Evolutionary conservation across 495 filamentous ascomycete species (phyloP).

Genomic region (Jackrogersella minutella): DNA sequence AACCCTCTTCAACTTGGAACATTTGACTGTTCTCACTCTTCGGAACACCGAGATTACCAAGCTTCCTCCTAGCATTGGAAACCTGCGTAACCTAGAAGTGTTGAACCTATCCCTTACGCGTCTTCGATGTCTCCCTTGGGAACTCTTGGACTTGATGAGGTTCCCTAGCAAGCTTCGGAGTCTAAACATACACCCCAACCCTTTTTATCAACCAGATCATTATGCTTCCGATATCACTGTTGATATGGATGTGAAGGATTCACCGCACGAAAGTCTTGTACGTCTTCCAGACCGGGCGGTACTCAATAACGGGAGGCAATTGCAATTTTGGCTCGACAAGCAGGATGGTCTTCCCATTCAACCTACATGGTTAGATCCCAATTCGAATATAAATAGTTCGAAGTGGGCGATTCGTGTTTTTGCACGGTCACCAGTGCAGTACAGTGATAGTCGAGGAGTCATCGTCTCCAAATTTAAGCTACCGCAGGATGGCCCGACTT

Average conservation of each 20-base stretch:
- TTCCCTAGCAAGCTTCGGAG: slow-evolving; percentile 46
- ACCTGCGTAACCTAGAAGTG: slow-evolving; percentile 67
- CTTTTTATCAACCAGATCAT: slow-evolving; percentile 50
- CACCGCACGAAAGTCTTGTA: not conserved
- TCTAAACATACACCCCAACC: slow-evolving; percentile 57
- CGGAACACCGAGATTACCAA: slow-evolving; percentile 72
- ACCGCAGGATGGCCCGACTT: slow-evolving; percentile 1
- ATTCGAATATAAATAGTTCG: not conserved
- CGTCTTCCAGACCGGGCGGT: not conserved
- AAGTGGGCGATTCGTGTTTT: slow-evolving; percentile 22
- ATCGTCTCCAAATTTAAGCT: slow-evolving; percentile 41
- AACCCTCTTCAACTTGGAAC: slow-evolving; percentile 61
- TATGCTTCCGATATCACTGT: not conserved
- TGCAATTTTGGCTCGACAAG: slow-evolving; percentile 25
- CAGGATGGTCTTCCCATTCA: not conserved
- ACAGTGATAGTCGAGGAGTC: slow-evolving; percentile 42
- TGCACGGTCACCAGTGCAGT: slow-evolving; percentile 44
- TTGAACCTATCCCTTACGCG: slow-evolving; percentile 76
- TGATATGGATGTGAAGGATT: not conserved
- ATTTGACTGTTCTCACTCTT: slow-evolving; percentile 74
- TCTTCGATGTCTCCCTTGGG: slow-evolving; percentile 74
- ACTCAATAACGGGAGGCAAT: not conserved
- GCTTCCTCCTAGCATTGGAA: slow-evolving; percentile 71
- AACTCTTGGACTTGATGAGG: slow-evolving; percentile 68
- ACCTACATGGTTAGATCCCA: not conserved